Base-by-base conservation (phyloP, 805 yeast species). In the Cyberlindnera galapagoensis region DNA sequence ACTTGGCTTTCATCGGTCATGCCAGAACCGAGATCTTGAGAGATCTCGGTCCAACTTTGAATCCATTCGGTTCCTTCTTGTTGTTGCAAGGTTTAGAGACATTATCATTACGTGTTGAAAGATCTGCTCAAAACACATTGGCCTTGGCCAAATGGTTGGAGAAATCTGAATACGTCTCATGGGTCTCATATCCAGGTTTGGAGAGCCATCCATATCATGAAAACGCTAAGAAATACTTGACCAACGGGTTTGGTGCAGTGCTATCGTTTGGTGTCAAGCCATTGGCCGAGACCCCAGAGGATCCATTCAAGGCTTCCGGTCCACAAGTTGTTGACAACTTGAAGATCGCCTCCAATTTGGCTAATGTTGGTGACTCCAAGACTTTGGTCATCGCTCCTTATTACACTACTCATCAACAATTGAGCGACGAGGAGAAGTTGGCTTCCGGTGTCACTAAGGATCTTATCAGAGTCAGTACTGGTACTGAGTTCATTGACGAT, bases 291-390 rank as follows among this genome's bases (percentile, higher is more conserved):
- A 74, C 73, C 14, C 63, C 63, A 45, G 51, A 57, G n/a, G 65
- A 68, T 39, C 80, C 76, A 42, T 84, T 82, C 65, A 56, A 74
- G 48, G 81, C 77, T 44, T 74, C 88, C 24, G 86, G 94, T 48
- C 88, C 90, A 34, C 71, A 68, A 47, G 85, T 87, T 39, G 95
- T 85, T 39, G 95, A 88, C 60, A 65, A 63, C 47, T 74, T 92
- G 60, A 74, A 85, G 60, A 62, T 92, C 36, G 94, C 95, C 35
- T 80, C 95, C 20, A 84, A 87, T 65, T 75, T 92, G 56, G 97
- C 98, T 30, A 90, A 90, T 52, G 97, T 90, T 38, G 98, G 98
- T 56, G 98, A 90, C 54, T 79, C 90, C 31, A 92, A 90, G 67
- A 85, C 97, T 27, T 71, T 90, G 56, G 94, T 90, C 37, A 90